phyloP scores from a whole-genome alignment of 257 asterid genomes.

The Solanum sejunctum region DNA sequence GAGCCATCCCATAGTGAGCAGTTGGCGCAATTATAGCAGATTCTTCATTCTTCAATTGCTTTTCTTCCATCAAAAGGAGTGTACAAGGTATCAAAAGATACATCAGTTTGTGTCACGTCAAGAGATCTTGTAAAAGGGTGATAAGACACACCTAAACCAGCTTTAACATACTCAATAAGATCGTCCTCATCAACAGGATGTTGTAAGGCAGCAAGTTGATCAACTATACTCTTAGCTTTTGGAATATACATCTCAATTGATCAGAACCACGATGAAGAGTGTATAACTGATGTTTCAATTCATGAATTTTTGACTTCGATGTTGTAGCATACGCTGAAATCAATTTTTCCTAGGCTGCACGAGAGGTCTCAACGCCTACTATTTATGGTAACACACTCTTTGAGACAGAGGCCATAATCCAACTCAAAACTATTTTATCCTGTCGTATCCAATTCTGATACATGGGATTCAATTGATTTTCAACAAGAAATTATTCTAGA shows the following conservation, averaged over 20 bases:
- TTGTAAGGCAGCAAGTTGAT: background rate
- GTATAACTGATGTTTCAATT: background rate
- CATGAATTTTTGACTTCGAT: background rate
- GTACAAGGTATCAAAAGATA: background rate
- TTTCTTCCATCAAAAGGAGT: background rate
- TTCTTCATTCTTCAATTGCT: background rate
- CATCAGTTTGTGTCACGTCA: background rate
- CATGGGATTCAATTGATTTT: background rate
- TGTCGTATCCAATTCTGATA: background rate
- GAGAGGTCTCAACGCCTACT: background rate
- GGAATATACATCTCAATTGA: background rate
- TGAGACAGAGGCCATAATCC: background rate
- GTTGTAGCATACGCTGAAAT: background rate
- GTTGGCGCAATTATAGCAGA: background rate
- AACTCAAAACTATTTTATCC: background rate
- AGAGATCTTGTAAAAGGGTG: background rate
- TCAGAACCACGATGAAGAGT: background rate
- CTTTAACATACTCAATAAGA: background rate
- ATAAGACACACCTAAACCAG: background rate
- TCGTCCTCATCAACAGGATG: background rate
- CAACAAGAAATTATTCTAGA: background rate
- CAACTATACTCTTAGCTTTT: background rate
- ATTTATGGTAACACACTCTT: background rate
- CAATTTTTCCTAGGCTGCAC: background rate
- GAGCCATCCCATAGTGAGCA: background rate